phyloP scores from a whole-genome alignment of 1,139 yeast species.

The Suhomyces yuchorum region DNA sequence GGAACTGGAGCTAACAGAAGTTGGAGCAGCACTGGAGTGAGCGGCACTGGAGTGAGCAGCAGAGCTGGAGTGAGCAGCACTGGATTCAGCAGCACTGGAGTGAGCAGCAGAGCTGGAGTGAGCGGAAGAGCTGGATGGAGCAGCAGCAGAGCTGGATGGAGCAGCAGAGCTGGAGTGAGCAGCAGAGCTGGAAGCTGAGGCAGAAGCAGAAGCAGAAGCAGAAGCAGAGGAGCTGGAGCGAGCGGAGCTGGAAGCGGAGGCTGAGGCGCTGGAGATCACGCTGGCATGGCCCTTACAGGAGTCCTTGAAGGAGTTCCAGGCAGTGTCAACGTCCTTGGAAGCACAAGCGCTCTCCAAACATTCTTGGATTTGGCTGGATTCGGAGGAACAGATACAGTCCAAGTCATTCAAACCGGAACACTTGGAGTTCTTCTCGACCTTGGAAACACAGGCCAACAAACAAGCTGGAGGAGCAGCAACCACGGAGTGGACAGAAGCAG shows the following conservation, averaged over 20 bases:
- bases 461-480: slow-evolving; percentile 88
- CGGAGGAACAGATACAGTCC: slow-evolving; percentile 62
- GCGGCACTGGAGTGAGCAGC: slow-evolving; percentile 2
- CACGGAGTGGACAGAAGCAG: slow-evolving; percentile 50
- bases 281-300: slow-evolving; percentile 49
- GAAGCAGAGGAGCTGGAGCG: slow-evolving; percentile 33
- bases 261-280: slow-evolving; percentile 27
- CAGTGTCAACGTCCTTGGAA: slow-evolving; percentile 54
- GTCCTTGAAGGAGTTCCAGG: slow-evolving; percentile 56
- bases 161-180: slow-evolving; percentile 20
- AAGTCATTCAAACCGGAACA: slow-evolving; percentile 64
- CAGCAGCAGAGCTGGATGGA: slow-evolving; percentile 17
- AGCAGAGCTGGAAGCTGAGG: slow-evolving; percentile 23
- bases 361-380: slow-evolving; percentile 50
- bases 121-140: slow-evolving; percentile 17
- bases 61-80: slow-evolving; percentile 7
- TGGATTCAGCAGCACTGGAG: background rate
- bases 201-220: slow-evolving; percentile 29
- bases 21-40: background rate
- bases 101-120: slow-evolving; percentile 7
- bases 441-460: slow-evolving; percentile 81
- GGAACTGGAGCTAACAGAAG: slow-evolving; percentile 4
- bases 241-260: slow-evolving; percentile 25
- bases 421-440: slow-evolving; percentile 56
- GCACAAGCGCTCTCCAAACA: slow-evolving; percentile 74